Evolutionary conservation across 495 filamentous ascomycete genomes (phyloP).

Genomic region (Ramalina intermedia): DNA sequence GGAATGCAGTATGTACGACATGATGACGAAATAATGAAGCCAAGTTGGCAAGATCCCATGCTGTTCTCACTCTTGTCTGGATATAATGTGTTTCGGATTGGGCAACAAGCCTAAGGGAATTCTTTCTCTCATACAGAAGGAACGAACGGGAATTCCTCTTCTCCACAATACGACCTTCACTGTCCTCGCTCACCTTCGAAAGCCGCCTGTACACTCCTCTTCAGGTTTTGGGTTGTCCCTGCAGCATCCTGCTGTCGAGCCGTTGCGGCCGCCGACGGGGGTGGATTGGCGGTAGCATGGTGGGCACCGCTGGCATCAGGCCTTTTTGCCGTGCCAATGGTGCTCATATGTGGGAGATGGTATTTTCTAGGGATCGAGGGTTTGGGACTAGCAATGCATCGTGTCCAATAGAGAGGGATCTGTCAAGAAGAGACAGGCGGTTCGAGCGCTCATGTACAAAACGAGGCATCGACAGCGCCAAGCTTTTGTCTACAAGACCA

Average conservation of each 20-base stretch:
- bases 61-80: neutral
- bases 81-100: neutral
- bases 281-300: neutral
- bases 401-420: too few relatives aligned
- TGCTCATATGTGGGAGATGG: neutral
- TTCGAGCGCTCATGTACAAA: too few relatives aligned
- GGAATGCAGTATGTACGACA: too few relatives aligned
- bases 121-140: neutral
- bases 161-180: too few relatives aligned
- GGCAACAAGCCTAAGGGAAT: neutral
- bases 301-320: too few relatives aligned
- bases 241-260: slow-evolving; percentile 13
- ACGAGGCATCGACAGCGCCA: too few relatives aligned
- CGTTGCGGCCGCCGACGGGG: slow-evolving; percentile 8
- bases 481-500: too few relatives aligned
- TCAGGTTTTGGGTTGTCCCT: slow-evolving; percentile 37
- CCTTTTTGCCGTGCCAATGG: neutral
- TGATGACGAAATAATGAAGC: too few relatives aligned
- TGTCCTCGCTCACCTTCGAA: slow-evolving; percentile 57
- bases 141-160: too few relatives aligned
- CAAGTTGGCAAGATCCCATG: neutral
- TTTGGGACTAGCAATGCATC: too few relatives aligned
- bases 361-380: too few relatives aligned
- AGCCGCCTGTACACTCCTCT: slow-evolving; percentile 58
- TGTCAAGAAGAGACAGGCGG: too few relatives aligned